Evolutionary conservation across 2,329 filamentous ascomycete species (phyloP).

Genomic region (Fusarium secorum): DNA sequence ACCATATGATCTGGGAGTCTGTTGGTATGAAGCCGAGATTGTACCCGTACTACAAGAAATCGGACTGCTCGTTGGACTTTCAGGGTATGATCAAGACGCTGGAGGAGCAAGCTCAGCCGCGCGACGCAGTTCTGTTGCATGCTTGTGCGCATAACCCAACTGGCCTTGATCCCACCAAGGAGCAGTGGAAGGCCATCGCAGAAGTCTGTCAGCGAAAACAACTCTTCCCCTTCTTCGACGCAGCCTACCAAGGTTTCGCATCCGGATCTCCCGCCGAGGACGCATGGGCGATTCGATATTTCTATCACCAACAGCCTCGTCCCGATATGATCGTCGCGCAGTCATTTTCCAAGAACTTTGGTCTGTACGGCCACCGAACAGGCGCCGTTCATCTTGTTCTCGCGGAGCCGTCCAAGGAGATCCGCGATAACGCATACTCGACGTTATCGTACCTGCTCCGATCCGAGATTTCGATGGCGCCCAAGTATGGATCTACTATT

Average conservation of each 20-base stretch:
- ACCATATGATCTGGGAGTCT: conserved; percentile 96
- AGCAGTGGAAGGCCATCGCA: conserved; percentile 93
- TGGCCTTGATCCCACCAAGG: conserved; percentile 88
- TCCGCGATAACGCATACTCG: conserved; percentile 13
- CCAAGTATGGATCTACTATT: conserved; percentile 90
- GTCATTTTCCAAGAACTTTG: conserved; percentile 97
- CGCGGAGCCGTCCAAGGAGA: conserved; percentile 79
- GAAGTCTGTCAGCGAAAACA: conserved; percentile 75
- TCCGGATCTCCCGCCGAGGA: conserved; percentile 86
- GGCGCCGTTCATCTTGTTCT: conserved; percentile 96
- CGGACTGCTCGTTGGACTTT: conserved; percentile 90
- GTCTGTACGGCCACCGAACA: conserved; percentile 95
- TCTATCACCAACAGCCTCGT: conserved; percentile 68
- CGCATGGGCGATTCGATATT: conserved; percentile 89
- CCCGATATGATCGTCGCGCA: conserved; percentile 88
- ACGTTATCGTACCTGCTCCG: conserved; percentile 73
- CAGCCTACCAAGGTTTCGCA: conserved; percentile 96
- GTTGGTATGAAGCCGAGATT: conserved; percentile 77
- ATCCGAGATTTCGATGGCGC: conserved; percentile 95
- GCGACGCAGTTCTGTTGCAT: conserved; percentile 87
- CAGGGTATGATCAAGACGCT: conserved; percentile 82
- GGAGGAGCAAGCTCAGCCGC: conserved; percentile 69
- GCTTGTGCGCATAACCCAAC: conserved; percentile 98
- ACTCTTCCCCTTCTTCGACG: conserved; percentile 98
- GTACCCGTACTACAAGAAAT: conserved; percentile 92